A percentile compares a stretch with the other conserved stretches of the same genome.
Evolutionary conservation across 176 grass and related monocot genomes (phyloP).

Genomic region (Triticum turgidum): DNA sequence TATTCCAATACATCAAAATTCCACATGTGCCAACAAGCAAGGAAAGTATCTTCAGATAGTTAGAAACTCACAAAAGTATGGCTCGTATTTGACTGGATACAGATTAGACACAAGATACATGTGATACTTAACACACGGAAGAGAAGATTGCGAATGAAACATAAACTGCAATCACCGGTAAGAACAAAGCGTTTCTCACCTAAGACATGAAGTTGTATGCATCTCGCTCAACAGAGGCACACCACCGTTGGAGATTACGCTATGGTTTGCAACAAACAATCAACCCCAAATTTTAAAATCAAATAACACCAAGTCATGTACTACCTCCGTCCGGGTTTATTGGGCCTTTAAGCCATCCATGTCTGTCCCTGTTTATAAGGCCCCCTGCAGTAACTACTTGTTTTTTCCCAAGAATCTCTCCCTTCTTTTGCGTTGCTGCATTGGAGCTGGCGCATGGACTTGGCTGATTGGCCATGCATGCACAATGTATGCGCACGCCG

Average conservation of each 20-base stretch:
- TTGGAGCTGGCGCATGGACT: too few species aligned
- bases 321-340: too few species aligned
- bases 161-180: not conserved
- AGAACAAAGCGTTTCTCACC: not conserved
- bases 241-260: not conserved
- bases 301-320: not conserved
- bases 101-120: not conserved
- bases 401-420: too few species aligned
- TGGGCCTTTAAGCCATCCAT: too few species aligned
- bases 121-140: not conserved
- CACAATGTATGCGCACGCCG: too few species aligned
- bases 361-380: too few species aligned
- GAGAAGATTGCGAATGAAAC: not conserved
- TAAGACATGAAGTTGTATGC: not conserved
- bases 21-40: not conserved
- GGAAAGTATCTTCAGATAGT: too few species aligned
- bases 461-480: too few species aligned
- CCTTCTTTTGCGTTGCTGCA: too few species aligned
- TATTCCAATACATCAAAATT: not conserved
- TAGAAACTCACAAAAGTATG: not conserved
- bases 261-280: not conserved
- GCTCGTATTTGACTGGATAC: not conserved
- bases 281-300: not conserved
- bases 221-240: not conserved
- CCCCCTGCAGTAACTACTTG: too few species aligned